Conservation (phyloP, 2,329 filamentous ascomycete species). For the Elsinoe perseae region DNA sequence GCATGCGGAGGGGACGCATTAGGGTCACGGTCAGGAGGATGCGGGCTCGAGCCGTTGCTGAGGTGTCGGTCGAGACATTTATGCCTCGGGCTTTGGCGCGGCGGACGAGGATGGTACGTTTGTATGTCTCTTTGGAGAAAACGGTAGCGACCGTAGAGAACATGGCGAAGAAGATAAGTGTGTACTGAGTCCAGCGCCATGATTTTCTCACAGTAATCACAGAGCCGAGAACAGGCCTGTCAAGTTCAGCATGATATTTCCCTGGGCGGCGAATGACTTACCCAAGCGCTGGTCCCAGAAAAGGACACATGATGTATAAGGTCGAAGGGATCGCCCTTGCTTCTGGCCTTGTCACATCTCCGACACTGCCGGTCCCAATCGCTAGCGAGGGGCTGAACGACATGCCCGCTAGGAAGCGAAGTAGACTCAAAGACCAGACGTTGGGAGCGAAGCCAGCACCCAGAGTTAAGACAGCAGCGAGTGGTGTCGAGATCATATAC, state of each 20-base stretch:
- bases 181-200: conserved; percentile 38
- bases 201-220: conserved; percentile 36
- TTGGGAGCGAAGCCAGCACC: conserved; percentile 48
- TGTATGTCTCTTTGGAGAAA: conserved; percentile 50
- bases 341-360: conserved; percentile 33
- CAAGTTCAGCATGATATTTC: background rate
- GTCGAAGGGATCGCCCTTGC: conserved; percentile 30
- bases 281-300: conserved; percentile 32
- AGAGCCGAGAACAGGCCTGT: conserved; percentile 37
- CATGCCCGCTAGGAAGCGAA: conserved; percentile 45
- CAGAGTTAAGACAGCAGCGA: conserved; percentile 48
- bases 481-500: conserved; percentile 58
- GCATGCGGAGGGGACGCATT: conserved; percentile 27
- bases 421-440: conserved; percentile 61
- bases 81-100: conserved; percentile 29
- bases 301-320: conserved; percentile 36
- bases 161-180: conserved; percentile 34
- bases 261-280: conserved; percentile 23
- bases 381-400: conserved; percentile 32
- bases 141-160: conserved; percentile 31
- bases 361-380: conserved; percentile 36
- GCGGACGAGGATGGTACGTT: conserved; percentile 38
- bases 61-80: conserved; percentile 22
- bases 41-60: conserved; percentile 28
- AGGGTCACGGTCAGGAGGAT: conserved; percentile 22